These are phyloP conservation scores for Corinectria fuckeliana DNA, from an alignment of 2,329 filamentous ascomycete species.

Conservation along the genomic window DNA sequence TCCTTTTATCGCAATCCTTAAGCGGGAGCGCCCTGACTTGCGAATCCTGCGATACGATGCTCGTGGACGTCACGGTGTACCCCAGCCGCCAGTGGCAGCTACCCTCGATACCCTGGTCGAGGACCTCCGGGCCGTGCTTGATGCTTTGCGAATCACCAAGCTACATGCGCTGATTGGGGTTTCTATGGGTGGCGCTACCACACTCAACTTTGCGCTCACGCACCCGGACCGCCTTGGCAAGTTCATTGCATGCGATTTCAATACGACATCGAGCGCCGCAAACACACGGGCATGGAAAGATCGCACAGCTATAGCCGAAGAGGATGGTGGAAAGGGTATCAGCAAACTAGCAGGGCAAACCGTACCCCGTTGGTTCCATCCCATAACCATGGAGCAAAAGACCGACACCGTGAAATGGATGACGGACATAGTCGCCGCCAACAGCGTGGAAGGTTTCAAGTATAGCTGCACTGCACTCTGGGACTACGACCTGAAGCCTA, in stretches of 20 bases:
- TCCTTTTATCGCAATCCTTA: constrained; percentile 69
- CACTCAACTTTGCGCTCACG: constrained; percentile 73
- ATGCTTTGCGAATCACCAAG: constrained; percentile 71
- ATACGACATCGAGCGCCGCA: constrained; percentile 71
- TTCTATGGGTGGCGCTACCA: constrained; percentile 80
- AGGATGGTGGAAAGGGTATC: constrained; percentile 64
- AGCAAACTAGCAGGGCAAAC: constrained; percentile 72
- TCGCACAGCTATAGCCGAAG: constrained; percentile 71
- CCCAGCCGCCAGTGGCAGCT: constrained; percentile 55
- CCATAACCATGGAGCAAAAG: constrained; percentile 50
- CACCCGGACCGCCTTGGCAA: constrained; percentile 64
- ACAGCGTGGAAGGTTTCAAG: constrained; percentile 73
- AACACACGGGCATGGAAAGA: constrained; percentile 84
- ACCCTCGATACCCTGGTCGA: constrained; percentile 70
- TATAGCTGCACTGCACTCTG: constrained; percentile 74
- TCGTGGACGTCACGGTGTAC: constrained; percentile 68
- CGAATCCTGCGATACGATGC: constrained; percentile 79
- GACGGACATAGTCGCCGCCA: constrained; percentile 71
- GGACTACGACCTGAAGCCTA: constrained; percentile 69
- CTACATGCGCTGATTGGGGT: constrained; percentile 76
- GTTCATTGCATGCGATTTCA: constrained; percentile 82
- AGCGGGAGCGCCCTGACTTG: constrained; percentile 65
- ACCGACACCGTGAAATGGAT: constrained; percentile 60
- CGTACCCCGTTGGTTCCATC: constrained; percentile 81
- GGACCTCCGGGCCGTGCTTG: constrained; percentile 71